These are phyloP conservation scores for Penicillium sp. DNA, from an alignment of 2,329 filamentous ascomycete species.

Conservation along the genomic window DNA sequence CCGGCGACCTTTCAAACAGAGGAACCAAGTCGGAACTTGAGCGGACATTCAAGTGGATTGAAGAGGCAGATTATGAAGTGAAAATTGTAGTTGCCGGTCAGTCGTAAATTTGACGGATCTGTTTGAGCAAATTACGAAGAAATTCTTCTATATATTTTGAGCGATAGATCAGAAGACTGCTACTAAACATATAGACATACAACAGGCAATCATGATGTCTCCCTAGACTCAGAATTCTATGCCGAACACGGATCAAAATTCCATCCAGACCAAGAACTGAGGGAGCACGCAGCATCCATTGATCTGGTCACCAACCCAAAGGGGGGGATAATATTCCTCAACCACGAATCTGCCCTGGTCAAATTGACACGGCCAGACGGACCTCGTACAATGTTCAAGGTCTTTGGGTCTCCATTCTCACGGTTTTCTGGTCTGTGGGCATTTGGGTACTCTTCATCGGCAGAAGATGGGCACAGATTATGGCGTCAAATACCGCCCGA, in stretches of 20 bases:
- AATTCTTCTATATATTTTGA: not conserved
- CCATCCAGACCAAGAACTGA: constrained; percentile 44
- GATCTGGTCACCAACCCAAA: constrained; percentile 34
- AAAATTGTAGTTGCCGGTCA: constrained; percentile 55
- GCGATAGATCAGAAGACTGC: not conserved
- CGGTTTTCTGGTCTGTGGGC: constrained; percentile 49
- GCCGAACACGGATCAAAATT: constrained; percentile 37
- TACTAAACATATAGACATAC: not conserved
- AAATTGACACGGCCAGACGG: constrained; percentile 42
- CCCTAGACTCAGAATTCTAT: constrained; percentile 50
- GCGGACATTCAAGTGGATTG: constrained; percentile 52
- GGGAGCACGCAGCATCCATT: constrained; percentile 34
- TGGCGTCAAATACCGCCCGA: constrained; percentile 51
- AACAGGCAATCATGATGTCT: constrained; percentile 57
- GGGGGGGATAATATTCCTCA: constrained; percentile 46
- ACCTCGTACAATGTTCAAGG: constrained; percentile 47
- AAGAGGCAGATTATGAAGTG: constrained; percentile 49
- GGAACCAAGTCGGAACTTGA: constrained; percentile 51
- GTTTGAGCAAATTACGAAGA: not conserved
- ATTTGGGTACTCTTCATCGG: constrained; percentile 50
- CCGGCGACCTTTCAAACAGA: constrained; percentile 56
- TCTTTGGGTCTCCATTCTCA: constrained; percentile 59
- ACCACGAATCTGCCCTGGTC: constrained; percentile 46
- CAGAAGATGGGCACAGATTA: constrained; percentile 34
- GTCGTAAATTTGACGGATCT: constrained; percentile 5